phyloP scores from a whole-genome alignment of 1,284 basidiomycete species.

The Neonothopanus nambi region DNA sequence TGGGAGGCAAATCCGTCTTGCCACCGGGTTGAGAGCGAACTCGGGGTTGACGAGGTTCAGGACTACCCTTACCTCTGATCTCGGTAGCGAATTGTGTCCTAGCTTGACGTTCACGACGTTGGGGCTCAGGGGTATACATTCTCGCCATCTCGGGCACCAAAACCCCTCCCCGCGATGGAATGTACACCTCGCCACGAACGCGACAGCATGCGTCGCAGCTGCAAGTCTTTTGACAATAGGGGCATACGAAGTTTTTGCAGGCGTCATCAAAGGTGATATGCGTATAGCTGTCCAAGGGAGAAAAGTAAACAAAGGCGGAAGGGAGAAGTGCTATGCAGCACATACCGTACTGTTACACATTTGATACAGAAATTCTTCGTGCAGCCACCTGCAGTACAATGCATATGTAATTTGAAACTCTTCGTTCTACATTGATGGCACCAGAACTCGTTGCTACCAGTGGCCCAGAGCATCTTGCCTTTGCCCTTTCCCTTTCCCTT shows the following conservation, averaged over 20 bases:
- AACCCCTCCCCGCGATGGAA: neutral
- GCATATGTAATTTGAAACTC: neutral
- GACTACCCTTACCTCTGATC: neutral
- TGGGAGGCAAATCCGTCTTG: neutral
- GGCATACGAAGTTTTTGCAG: neutral
- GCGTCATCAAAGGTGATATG: neutral
- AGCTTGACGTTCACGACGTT: neutral
- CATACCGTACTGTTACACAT: conserved; percentile 10
- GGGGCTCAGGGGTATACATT: neutral
- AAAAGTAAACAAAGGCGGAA: neutral
- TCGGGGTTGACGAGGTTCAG: neutral
- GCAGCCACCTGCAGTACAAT: neutral
- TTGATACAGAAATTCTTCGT: conserved; percentile 4
- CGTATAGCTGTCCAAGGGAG: neutral
- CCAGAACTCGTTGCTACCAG: neutral
- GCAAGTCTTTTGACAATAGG: conserved; percentile 4
- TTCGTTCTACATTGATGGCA: conserved; percentile 11
- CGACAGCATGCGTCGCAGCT: conserved; percentile 8
- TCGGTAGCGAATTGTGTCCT: neutral
- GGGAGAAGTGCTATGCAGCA: neutral
- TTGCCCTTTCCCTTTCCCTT: too few species aligned
- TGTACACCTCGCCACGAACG: conserved; percentile 5
- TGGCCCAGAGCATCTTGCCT: neutral
- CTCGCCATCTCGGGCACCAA: neutral
- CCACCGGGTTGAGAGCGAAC: neutral